Percentiles rank a stretch among this genome's conserved stretches.
phyloP scores from a whole-genome alignment of 305 asterid genomes.

The Fraxinus paxiana region DNA sequence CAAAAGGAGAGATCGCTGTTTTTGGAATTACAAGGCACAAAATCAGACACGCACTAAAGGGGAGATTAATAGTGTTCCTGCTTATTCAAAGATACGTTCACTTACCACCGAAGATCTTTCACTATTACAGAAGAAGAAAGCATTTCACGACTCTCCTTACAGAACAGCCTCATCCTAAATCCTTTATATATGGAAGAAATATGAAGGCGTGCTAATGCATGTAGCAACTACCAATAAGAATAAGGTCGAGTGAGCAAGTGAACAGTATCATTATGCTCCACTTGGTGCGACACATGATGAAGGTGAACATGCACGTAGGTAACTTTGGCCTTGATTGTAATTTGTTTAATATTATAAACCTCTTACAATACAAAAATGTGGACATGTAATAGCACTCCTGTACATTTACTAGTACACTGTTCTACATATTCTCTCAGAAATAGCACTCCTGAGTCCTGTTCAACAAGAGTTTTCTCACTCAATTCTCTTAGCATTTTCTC shows the following conservation, averaged over 20 bases:
- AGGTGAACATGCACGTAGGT: neutral
- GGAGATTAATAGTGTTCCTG: neutral
- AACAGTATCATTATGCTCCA: neutral
- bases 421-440: neutral
- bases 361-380: neutral
- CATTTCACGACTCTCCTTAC: neutral
- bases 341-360: neutral
- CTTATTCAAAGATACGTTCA: neutral
- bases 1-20: neutral
- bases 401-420: neutral
- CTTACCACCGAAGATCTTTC: conserved; percentile 37
- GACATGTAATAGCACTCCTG: neutral
- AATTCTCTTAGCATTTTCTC: neutral
- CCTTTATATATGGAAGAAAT: neutral
- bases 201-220: neutral
- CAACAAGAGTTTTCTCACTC: neutral
- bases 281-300: neutral
- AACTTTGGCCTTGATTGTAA: neutral
- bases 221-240: neutral
- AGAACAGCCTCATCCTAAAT: neutral
- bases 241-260: neutral
- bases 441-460: neutral
- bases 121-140: conserved; percentile 27
- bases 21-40: neutral
- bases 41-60: neutral